Base-by-base conservation (phyloP, 371 early-diverging fungal genomes). In the Funneliformis caledonium region DNA sequence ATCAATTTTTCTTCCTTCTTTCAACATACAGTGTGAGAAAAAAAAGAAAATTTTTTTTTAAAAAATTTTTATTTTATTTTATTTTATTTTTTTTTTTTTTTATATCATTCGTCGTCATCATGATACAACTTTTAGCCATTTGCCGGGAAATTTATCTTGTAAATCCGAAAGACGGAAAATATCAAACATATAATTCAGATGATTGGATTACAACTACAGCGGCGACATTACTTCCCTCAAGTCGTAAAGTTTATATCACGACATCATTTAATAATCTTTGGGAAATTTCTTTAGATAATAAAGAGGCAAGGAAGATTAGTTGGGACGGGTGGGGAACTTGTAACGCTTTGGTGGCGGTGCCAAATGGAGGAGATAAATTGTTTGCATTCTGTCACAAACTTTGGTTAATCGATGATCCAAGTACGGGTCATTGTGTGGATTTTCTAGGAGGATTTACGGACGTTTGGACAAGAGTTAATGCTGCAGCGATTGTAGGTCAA, bases 361-460 rank as follows among this genome's bases (percentile, higher is more conserved):
- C 79, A 12, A 70, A 50, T 26, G 22, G 70, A 6, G 47, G 64
- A 22, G 4, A 47, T 47, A 43, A 67, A 67, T 45, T 79, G 69
- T 79, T 79, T 31, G 79, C 79, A 65, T 79, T 79, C 22, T 79
- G 79, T 45, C 79, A 79, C 59, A 79, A 79, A 70, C 70, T 79
- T 43, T 79, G 79, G 79, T 56, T 79, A 48, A n/a, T 79, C n/a
- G 79, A 79, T 79, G 79, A 79, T 64, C 56, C 42, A 42, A 70
- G 37, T 33, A 79, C 70, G 5, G 79, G 79, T 16, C 79, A 79
- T 59, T 79, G 79, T 69, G 16, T 45, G 4, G 79, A 79, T 70
- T 79, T 69, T 69, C 26, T 79, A 14, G 79, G 79, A 5, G 70
- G 79, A 52, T 79, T 37, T 56, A 56, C 70, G 10, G 70, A 79